phyloP scores from a whole-genome alignment of 1,139 yeast genomes.

The Kazachstania sp. region DNA sequence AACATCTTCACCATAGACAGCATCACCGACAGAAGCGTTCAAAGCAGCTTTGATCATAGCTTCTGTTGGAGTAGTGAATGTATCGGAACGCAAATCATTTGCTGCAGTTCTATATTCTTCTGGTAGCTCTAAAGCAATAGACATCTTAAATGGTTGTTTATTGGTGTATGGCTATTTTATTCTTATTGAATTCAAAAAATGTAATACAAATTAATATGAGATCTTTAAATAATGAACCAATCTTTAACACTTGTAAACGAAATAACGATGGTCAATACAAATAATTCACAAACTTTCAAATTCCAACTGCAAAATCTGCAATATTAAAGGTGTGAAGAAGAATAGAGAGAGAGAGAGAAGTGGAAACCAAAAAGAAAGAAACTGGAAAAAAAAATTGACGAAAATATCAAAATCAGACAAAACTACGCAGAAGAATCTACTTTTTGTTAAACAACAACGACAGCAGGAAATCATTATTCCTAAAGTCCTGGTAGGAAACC shows the following conservation, averaged over 20 bases:
- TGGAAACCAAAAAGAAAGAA: too few species aligned
- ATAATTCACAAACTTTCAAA: background rate
- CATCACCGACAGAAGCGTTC: constrained; percentile 67
- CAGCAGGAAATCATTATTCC: too few species aligned
- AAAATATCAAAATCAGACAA: too few species aligned
- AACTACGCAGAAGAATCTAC: too few species aligned
- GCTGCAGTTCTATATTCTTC: constrained; percentile 32
- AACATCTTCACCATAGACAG: constrained; percentile 79
- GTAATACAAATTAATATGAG: background rate
- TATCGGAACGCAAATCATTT: constrained; percentile 73
- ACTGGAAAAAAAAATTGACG: too few species aligned
- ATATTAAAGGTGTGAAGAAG: background rate
- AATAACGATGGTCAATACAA: too few species aligned
- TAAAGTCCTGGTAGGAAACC: too few species aligned
- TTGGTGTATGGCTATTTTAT: too few species aligned
- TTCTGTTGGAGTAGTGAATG: constrained; percentile 84
- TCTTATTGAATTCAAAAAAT: too few species aligned
- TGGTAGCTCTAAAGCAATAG: constrained; percentile 19
- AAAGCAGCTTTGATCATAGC: constrained; percentile 61
- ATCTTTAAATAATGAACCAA: background rate
- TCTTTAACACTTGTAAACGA: background rate
- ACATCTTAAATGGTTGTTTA: background rate
- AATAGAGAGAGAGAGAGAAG: too few species aligned
- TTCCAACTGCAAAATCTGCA: background rate
- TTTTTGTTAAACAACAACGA: too few species aligned